Base-by-base conservation (phyloP, 2,329 filamentous ascomycete genomes). In the Penicillium digitatum region DNA sequence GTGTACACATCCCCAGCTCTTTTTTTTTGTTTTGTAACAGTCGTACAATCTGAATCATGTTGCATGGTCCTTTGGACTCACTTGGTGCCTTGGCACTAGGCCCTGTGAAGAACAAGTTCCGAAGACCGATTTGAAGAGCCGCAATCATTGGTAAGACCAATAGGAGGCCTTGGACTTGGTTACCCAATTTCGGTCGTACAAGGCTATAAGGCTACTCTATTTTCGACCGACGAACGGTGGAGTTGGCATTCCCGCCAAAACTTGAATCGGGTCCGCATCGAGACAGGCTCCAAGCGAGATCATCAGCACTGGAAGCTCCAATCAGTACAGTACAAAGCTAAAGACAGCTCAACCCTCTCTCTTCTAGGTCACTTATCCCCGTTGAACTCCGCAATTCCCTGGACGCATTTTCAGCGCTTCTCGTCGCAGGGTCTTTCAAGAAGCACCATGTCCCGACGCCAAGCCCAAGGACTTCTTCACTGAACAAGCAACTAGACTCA, bases 401-500 rank as follows among this genome's bases (percentile, higher is more conserved):
- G 7, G 38, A 32, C 4, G 5, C 24, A n/a, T 49, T 38, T 18
- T 12, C 22, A 5, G 31, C 44, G 6, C 18, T 27, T 18, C 38
- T 44, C 3, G 14, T 3, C 18, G 27, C 32, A 22, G 10, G 35
- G 18, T 31, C 29, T 26, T 22, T 32, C 18, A 43, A 10, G 20
- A 53, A 31, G 16, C 18, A 38, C 2, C 29, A 54, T 29, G 35
- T 49, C 11, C 31, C 31, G 20, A 24, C 29, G 20, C 50, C 55
- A 22, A 54, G 35, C 3, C 54, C 55, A 12, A 60, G 57, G 14
- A 47, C 64, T 10, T 62, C 59, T 16, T 34, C 58, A 35, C 11
- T 3, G 42, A 60, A 16, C 59, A 66, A 42, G 59, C 62, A 4
- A 52, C 47, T 10, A 34, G 46, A 3, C 42, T 65, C 5, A 62